phyloP scores from a whole-genome alignment of 2,329 filamentous ascomycete genomes.

The Coniochaeta hoffmannii region DNA sequence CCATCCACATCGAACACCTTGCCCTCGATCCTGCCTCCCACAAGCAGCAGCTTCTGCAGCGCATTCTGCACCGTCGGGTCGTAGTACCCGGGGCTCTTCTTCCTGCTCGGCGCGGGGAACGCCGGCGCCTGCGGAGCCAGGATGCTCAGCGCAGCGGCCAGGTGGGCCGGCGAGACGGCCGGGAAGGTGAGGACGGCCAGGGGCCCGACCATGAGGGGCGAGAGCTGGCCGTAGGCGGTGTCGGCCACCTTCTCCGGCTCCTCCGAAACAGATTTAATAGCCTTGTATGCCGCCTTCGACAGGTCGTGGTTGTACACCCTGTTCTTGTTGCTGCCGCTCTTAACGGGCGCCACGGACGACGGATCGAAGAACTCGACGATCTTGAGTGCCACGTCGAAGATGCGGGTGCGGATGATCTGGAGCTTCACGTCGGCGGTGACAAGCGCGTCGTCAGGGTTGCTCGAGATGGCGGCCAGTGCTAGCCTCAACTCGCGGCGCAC shows the following conservation, averaged over 20 bases:
- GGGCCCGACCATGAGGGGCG: slow-evolving; percentile 74
- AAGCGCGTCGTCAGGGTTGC: slow-evolving; percentile 18
- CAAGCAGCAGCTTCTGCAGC: slow-evolving; percentile 76
- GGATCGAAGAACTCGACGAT: slow-evolving; percentile 77
- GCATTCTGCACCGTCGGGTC: slow-evolving; percentile 73
- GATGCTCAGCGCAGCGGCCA: slow-evolving; percentile 73
- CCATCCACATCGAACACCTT: slow-evolving; percentile 73
- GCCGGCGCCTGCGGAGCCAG: slow-evolving; percentile 63
- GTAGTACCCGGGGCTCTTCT: slow-evolving; percentile 71
- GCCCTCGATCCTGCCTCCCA: slow-evolving; percentile 83
- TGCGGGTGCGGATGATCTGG: slow-evolving; percentile 80
- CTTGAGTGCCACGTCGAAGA: slow-evolving; percentile 77
- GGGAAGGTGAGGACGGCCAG: slow-evolving; percentile 76
- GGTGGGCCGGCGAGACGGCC: slow-evolving; percentile 71
- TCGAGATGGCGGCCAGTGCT: slow-evolving; percentile 34
- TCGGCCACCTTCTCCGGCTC: slow-evolving; percentile 25
- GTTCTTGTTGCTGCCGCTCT: slow-evolving; percentile 23
- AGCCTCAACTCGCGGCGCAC: slow-evolving; percentile 61
- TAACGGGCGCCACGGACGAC: slow-evolving; percentile 23
- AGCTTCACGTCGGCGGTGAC: slow-evolving; percentile 53
- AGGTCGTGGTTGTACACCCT: slow-evolving; percentile 41
- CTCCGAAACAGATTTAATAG: slow-evolving; percentile 30
- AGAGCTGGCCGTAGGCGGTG: slow-evolving; percentile 48
- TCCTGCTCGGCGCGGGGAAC: slow-evolving; percentile 73
- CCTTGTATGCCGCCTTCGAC: slow-evolving; percentile 43